Base-by-base conservation (phyloP, 2,329 filamentous ascomycete genomes). In the Colletotrichum zoysiae region DNA sequence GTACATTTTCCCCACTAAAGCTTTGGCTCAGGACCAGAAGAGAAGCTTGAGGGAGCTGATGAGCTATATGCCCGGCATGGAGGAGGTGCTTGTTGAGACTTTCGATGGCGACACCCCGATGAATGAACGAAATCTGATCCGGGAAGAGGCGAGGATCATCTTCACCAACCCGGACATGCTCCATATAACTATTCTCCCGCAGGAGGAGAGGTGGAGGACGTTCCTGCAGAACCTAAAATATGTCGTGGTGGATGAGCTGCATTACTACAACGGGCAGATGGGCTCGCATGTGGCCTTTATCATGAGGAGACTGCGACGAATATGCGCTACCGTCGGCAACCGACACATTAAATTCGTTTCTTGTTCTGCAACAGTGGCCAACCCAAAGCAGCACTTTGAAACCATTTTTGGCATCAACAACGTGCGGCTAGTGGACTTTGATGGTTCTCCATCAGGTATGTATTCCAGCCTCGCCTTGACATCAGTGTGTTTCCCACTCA, bases 151-250 rank as follows among this genome's bases (percentile, higher is more conserved):
- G 0, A 89, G 94, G 33, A 94, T 98, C 74, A 95, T 99, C 62
- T 98, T 99, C 78, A 99, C 96, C 0, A 99, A 99, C 76, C 96
- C 96, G 0, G 96, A 99, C 78, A 99, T 98, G 95, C 86, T 99
- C 46, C 96, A 99, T 76, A 90, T 98, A 44, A 97, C 94, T 0
- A 97, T 99, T 35, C 82, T 99, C 4, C 95, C 96, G 0, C 93
- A 98, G 77, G 96, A 99, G 82, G 92, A 94, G 74, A 88, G 89
- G 40, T 99, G 96, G 96, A 88, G 95, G 58, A 89, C 88, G 0
- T 98, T 97, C 76, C 81, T 99, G n/a, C 90, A 94, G 79, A 95
- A 97, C 75, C 83, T 99, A 18, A 93, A 92, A 74, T 98, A 93
- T 78, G 95, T 99, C 0, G 96, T 99, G 9, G 92, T 95, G 14